Evolutionary conservation across 495 filamentous ascomycete genomes (phyloP).

Genomic region (Penicillium egyptiacum): DNA sequence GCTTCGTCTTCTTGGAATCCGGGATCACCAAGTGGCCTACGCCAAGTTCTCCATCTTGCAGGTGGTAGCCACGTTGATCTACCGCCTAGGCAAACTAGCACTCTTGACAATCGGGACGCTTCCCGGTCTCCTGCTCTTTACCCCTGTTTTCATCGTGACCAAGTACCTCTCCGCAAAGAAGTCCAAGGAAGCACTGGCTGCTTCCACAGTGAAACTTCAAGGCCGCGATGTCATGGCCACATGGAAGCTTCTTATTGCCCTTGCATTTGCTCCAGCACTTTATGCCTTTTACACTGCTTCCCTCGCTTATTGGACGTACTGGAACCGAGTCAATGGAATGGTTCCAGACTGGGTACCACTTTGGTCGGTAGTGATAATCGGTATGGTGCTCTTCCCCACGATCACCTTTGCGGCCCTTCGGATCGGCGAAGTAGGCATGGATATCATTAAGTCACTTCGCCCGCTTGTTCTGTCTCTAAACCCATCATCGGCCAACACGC

Average conservation of each 20-base stretch:
- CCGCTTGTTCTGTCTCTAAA: slow-evolving; percentile 87
- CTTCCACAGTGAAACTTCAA: slow-evolving; percentile 90
- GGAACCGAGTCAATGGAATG: slow-evolving; percentile 75
- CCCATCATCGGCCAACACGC: slow-evolving; percentile 77
- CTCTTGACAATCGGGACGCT: slow-evolving; percentile 78
- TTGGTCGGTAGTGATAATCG: slow-evolving; percentile 69
- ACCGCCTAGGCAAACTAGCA: slow-evolving; percentile 72
- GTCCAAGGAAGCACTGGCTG: slow-evolving; percentile 84
- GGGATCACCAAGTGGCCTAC: slow-evolving; percentile 95
- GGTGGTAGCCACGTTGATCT: slow-evolving; percentile 75
- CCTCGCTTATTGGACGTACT: slow-evolving; percentile 75
- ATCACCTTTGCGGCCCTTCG: slow-evolving; percentile 93
- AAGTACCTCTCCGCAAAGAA: slow-evolving; percentile 91
- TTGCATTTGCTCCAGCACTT: slow-evolving; percentile 82
- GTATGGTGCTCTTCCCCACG: slow-evolving; percentile 77
- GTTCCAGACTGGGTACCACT: slow-evolving; percentile 79
- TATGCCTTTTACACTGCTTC: slow-evolving; percentile 77
- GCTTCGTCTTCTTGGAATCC: slow-evolving; percentile 78
- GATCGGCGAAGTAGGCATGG: slow-evolving; percentile 96
- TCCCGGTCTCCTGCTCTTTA: slow-evolving; percentile 84
- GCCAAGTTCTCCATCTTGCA: slow-evolving; percentile 75
- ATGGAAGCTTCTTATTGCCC: slow-evolving; percentile 93
- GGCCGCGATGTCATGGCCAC: slow-evolving; percentile 95
- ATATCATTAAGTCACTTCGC: slow-evolving; percentile 91
- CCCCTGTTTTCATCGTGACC: slow-evolving; percentile 84